Conservation (phyloP, 2,329 filamentous ascomycete genomes). For the Microascus cirrosus region DNA sequence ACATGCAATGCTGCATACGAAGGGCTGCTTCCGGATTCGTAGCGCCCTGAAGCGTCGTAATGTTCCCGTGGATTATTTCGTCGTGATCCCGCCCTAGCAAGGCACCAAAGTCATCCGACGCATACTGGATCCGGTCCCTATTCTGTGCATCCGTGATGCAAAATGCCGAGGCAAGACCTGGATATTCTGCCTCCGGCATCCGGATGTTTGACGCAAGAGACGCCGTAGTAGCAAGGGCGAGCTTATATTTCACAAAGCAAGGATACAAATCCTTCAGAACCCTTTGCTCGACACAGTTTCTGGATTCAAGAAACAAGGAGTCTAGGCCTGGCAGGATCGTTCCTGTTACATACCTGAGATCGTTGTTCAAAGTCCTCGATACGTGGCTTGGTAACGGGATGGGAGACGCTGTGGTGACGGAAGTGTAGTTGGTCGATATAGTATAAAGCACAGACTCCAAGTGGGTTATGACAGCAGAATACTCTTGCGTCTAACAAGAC, state of each 20-base stretch:
- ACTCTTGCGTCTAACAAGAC: conserved; percentile 24
- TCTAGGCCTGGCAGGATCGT: conserved; percentile 33
- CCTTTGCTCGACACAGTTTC: conserved; percentile 29
- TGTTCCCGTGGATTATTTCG: conserved; percentile 37
- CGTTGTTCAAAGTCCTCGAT: conserved; percentile 27
- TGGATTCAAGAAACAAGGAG: conserved; percentile 28
- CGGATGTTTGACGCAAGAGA: conserved; percentile 26
- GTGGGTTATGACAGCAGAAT: conserved; percentile 30
- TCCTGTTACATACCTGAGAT: conserved; percentile 32
- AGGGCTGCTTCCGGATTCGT: conserved; percentile 27
- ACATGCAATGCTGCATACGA: conserved; percentile 29
- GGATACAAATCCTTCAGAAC: conserved; percentile 35
- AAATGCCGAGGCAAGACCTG: conserved; percentile 47
- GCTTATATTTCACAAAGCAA: conserved; percentile 39
- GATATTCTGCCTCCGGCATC: conserved; percentile 26
- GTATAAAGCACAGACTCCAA: conserved; percentile 23
- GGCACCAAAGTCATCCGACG: conserved; percentile 39
- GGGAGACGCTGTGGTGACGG: conserved; percentile 28
- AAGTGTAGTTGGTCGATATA: conserved; percentile 31
- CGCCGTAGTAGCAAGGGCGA: conserved; percentile 30
- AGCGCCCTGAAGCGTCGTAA: conserved; percentile 35
- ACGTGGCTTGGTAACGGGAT: conserved; percentile 28
- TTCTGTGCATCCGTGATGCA: conserved; percentile 41
- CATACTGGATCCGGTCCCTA: conserved; percentile 37
- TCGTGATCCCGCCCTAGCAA: conserved; percentile 35